Base-by-base conservation (phyloP, 768 basidiomycete species). In the Tubosaeta brunneosetosa region DNA sequence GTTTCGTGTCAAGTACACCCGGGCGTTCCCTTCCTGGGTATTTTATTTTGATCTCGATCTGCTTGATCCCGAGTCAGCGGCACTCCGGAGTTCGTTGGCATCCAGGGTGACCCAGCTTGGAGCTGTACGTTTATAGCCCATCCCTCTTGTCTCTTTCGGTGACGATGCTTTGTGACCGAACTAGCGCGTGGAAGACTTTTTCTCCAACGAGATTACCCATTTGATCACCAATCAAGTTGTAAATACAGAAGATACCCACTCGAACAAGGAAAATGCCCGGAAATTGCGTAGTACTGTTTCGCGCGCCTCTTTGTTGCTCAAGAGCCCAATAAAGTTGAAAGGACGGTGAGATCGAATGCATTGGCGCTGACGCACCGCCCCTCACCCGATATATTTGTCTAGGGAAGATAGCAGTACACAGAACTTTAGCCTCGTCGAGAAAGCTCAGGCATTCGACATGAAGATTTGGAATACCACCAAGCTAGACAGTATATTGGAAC, bases 381-480 rank as follows among this genome's bases (percentile, higher is more conserved):
- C 41, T 46, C 54, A 32, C 36, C 51, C 34, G 26, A 55, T 44
- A 43, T 44, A 34, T 55, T 49, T 4, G 16, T 14, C 44, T 56
- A 51, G 45, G 16, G 73, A 74, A 44, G 73, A 73, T 29, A 49
- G 56, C 40, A 60, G 59, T 34, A 22, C 55, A 49, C 60, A 66
- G 51, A 71, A 56, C 58, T 79, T 76, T 37, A 78, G 79, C 55
- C 74, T 88, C 34, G 73, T 87, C 16, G 70, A 76, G 43, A 87
- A 91, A 61, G 89, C 91, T 9, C 68, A 78, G 22, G 73, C 77
- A 34, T 84, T 84, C 52, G 80, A 81, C 29, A 87, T 91, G 67
- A 98, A 97, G 71, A 81, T 97, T 26, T 99, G 95, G 95, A 84
- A 70, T 40, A 73, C 85, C 2, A 65, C 73, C 13, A 91, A 91